These are phyloP conservation scores for Galerina sulciceps DNA, from an alignment of 768 basidiomycete genomes.

Conservation along the genomic window DNA sequence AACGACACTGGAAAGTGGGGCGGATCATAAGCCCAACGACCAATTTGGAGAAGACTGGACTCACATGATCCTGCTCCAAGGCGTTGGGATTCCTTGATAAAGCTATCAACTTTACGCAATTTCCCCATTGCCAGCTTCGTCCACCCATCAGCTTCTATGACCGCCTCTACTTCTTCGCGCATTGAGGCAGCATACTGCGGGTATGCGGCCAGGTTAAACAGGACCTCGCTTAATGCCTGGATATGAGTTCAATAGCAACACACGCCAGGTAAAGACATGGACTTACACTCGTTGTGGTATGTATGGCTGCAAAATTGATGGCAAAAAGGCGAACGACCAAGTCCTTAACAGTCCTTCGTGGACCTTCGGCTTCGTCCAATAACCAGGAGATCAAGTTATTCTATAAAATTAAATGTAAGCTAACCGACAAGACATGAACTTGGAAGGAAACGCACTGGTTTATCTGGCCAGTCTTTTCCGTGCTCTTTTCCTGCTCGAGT, in stretches of 20 bases:
- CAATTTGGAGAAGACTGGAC: constrained; percentile 4
- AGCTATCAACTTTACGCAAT: constrained; percentile 49
- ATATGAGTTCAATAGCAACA: neutral
- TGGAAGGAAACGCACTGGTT: neutral
- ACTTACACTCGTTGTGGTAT: constrained; percentile 43
- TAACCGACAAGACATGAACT: neutral
- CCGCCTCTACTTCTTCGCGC: constrained; percentile 45
- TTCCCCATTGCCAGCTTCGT: constrained; percentile 37
- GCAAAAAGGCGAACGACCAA: constrained; percentile 34
- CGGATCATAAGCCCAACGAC: neutral
- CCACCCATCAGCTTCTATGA: constrained; percentile 38
- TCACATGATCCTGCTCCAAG: constrained; percentile 8
- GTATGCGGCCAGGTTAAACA: constrained; percentile 39
- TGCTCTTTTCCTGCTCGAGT: constrained; percentile 11
- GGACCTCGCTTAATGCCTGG: constrained; percentile 38
- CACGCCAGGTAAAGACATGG: neutral
- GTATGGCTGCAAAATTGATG: constrained; percentile 43
- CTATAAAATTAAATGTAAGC: neutral
- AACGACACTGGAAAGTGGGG: neutral
- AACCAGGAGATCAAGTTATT: constrained; percentile 20
- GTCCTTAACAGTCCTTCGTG: constrained; percentile 16
- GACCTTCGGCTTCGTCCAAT: constrained; percentile 13
- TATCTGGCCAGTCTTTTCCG: neutral
- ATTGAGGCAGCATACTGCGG: constrained; percentile 37
- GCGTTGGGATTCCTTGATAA: constrained; percentile 42